A percentile compares a stretch with the other conserved stretches of the same genome.
Conservation (phyloP, 1,284 basidiomycete species). For the Sanghuangporus weigelae region DNA sequence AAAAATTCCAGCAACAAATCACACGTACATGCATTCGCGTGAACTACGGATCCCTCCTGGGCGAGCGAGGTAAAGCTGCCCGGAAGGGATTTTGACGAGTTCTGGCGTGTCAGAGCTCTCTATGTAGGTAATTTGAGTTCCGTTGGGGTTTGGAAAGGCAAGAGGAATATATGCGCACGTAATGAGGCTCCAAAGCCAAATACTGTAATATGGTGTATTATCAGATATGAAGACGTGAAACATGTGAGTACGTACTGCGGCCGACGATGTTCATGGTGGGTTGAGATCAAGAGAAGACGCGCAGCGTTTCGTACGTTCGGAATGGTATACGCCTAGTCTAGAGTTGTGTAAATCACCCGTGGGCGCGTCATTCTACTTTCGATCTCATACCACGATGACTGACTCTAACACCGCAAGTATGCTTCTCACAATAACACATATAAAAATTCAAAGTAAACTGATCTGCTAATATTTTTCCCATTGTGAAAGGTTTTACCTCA, state of each 20-base stretch:
- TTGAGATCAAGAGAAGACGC: slow-evolving; percentile 11
- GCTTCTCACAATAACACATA: neutral
- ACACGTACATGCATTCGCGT: slow-evolving; percentile 92
- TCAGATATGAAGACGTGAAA: neutral
- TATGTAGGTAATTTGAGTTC: slow-evolving; percentile 26
- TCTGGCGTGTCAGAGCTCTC: slow-evolving; percentile 86
- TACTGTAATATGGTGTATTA: slow-evolving; percentile 43
- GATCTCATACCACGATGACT: neutral
- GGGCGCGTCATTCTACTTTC: neutral
- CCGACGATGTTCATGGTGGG: slow-evolving; percentile 72
- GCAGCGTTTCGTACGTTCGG: neutral
- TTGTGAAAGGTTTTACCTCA: neutral
- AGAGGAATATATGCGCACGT: slow-evolving; percentile 41
- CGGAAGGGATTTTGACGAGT: slow-evolving; percentile 91
- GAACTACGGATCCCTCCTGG: slow-evolving; percentile 88
- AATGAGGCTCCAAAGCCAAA: slow-evolving; percentile 69
- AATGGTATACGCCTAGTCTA: neutral
- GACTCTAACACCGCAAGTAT: slow-evolving; percentile 1
- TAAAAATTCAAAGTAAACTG: neutral
- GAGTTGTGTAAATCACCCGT: slow-evolving; percentile 15
- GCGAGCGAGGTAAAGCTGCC: slow-evolving; percentile 88
- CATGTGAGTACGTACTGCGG: slow-evolving; percentile 56
- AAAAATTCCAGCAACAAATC: slow-evolving; percentile 7
- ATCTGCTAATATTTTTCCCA: neutral
- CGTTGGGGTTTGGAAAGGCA: slow-evolving; percentile 15